A percentile compares a stretch with the other conserved stretches of the same genome.
Conservation (phyloP, 2,329 filamentous ascomycete species). For the Thermomyces lanuginosus region DNA sequence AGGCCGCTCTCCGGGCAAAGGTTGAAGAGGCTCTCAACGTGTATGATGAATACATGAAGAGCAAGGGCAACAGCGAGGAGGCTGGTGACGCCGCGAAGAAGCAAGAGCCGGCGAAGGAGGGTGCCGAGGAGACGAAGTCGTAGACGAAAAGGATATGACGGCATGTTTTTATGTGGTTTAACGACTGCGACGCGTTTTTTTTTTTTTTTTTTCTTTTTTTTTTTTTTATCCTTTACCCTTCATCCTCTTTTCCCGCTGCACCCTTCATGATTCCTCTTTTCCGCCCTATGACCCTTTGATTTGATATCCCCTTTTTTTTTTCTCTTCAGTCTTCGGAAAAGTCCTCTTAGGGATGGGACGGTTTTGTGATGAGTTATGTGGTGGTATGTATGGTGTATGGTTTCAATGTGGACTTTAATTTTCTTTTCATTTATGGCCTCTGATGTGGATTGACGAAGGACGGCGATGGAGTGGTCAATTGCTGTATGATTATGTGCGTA, state of each 20-base stretch:
- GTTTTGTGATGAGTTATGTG: too few relatives aligned
- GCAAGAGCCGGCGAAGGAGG: conserved; percentile 29
- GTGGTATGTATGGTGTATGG: too few relatives aligned
- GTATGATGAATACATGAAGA: conserved; percentile 98
- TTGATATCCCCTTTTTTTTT: too few relatives aligned
- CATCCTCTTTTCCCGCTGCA: conserved; percentile 28
- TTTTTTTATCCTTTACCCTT: conserved; percentile 12
- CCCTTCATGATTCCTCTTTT: conserved; percentile 23
- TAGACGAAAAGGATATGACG: conserved; percentile 15
- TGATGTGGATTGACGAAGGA: too few relatives aligned
- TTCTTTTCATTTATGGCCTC: too few relatives aligned
- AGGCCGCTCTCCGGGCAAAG: conserved; percentile 77
- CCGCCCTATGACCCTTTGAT: conserved; percentile 11
- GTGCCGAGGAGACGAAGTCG: conserved; percentile 26
- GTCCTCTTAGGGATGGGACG: too few relatives aligned
- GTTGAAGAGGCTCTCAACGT: conserved; percentile 93
- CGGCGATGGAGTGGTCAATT: too few relatives aligned
- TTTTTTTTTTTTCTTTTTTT: conserved; percentile 10
- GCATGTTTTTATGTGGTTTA: conserved; percentile 5
- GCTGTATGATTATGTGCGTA: too few relatives aligned
- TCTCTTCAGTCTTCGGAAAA: too few relatives aligned
- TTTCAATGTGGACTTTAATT: too few relatives aligned
- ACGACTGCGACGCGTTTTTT: conserved; percentile 11
- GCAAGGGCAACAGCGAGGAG: conserved; percentile 39
- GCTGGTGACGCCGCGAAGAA: conserved; percentile 29